Percentiles rank a stretch among this genome's conserved stretches.
Evolutionary conservation across 75 land plant species (phyloP).

Genomic region (Azolla pinnata): DNA sequence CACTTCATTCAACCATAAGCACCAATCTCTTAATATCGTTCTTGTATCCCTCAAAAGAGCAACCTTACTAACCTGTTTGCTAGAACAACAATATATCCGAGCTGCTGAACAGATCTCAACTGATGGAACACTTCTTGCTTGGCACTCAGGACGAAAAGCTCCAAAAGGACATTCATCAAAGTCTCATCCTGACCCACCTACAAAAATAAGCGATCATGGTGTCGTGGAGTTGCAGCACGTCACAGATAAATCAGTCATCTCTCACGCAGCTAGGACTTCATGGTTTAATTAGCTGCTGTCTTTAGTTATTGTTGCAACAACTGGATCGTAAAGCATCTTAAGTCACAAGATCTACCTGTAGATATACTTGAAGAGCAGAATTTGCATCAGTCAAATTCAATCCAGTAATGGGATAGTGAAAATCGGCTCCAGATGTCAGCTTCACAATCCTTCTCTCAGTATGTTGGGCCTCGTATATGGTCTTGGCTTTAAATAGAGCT

Average conservation of each 20-base stretch:
- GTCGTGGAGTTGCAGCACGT: no score
- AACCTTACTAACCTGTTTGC: slow-evolving; percentile 70
- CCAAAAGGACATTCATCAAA: slow-evolving; percentile 64
- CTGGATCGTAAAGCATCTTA: no score
- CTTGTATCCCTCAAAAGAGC: no score
- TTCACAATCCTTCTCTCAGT: slow-evolving; percentile 67
- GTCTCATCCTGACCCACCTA: slow-evolving; percentile 82
- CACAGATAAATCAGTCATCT: no score
- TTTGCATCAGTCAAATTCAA: slow-evolving; percentile 69
- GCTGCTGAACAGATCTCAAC: slow-evolving; percentile 95
- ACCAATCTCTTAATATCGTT: no score
- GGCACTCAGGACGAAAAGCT: slow-evolving; percentile 76
- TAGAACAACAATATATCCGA: slow-evolving; percentile 78
- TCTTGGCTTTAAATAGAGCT: slow-evolving; percentile 33
- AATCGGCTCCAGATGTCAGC: slow-evolving; percentile 44
- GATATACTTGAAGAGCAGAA: slow-evolving; percentile 74
- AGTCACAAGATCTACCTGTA: slow-evolving; percentile 91
- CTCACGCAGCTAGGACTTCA: no score
- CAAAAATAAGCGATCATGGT: not conserved
- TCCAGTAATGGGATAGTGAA: slow-evolving; percentile 46
- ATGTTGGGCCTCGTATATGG: slow-evolving; percentile 70
- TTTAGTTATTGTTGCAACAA: no score
- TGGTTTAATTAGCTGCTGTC: no score
- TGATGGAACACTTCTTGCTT: slow-evolving; percentile 88
- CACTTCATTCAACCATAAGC: no score